Evolutionary conservation across 2,329 filamentous ascomycete genomes (phyloP).

Genomic region (Diplodia scrobiculata): DNA sequence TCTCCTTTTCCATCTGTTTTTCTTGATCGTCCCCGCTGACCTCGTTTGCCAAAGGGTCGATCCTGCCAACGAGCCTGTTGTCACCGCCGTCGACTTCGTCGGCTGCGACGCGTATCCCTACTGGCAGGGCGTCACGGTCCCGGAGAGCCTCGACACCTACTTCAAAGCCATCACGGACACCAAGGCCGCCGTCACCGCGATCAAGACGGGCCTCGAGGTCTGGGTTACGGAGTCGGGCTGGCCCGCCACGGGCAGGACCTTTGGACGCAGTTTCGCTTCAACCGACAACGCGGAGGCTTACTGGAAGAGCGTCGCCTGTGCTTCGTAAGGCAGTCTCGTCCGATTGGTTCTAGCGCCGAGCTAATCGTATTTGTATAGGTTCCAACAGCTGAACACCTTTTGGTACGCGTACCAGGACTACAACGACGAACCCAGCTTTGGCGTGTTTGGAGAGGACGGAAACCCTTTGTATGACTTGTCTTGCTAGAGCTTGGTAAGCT

Average conservation of each 20-base stretch:
- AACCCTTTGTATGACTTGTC: constrained; percentile 42
- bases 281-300: constrained; percentile 27
- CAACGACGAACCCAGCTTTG: constrained; percentile 69
- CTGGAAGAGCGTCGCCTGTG: constrained; percentile 57
- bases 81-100: constrained; percentile 44
- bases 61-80: constrained; percentile 41
- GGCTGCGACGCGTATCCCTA: constrained; percentile 45
- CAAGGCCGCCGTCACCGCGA: constrained; percentile 37
- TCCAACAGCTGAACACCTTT: constrained; percentile 65
- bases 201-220: constrained; percentile 36
- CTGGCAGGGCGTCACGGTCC: constrained; percentile 41
- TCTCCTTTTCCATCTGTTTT: constrained; percentile 32
- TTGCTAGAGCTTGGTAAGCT: constrained; percentile 32
- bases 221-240: constrained; percentile 43
- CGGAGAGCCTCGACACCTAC: constrained; percentile 40
- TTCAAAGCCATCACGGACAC: constrained; percentile 37
- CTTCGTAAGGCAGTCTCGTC: neutral
- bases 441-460: constrained; percentile 59
- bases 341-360: constrained; percentile 24
- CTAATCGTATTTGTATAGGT: constrained; percentile 46
- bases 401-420: constrained; percentile 75
- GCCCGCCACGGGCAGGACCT: constrained; percentile 26
- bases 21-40: constrained; percentile 52
- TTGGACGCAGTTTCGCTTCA: constrained; percentile 14
- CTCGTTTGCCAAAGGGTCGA: constrained; percentile 68